Conservation (phyloP, 1,284 basidiomycete species). For the Puccinia triticina region DNA sequence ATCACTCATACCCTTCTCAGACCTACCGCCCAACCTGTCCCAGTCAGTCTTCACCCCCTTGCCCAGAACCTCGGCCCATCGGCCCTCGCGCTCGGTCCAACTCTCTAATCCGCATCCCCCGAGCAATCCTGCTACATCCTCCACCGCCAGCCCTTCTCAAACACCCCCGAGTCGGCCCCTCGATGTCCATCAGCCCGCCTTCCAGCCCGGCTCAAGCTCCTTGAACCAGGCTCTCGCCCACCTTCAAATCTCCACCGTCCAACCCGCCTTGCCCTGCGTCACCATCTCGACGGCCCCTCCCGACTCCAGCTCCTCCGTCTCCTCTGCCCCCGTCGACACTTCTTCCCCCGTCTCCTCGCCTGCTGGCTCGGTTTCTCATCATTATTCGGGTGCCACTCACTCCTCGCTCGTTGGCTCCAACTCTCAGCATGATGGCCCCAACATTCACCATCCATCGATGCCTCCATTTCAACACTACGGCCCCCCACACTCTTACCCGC, state of each 20-base stretch:
- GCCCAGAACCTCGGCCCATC: not conserved
- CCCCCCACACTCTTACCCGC: conserved; percentile 2
- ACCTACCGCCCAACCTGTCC: not conserved
- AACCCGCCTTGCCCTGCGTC: not conserved
- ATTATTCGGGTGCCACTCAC: not conserved
- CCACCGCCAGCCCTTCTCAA: not conserved
- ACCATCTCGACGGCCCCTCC: not conserved
- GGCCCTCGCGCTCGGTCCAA: conserved; percentile 2
- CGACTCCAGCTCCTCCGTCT: not conserved
- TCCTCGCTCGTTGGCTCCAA: conserved; percentile 5
- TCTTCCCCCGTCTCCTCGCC: not conserved
- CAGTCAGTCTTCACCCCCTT: conserved; percentile 8
- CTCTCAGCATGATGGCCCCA: not conserved
- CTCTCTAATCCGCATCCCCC: not conserved
- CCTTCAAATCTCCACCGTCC: not conserved
- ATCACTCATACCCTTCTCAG: conserved; percentile 13
- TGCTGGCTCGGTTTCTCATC: not conserved
- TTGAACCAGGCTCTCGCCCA: not conserved
- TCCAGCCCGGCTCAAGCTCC: not conserved
- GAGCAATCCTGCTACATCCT: not conserved
- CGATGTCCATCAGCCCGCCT: conserved; percentile 21
- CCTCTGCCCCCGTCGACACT: not conserved
- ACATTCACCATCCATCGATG: not conserved
- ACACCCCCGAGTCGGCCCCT: not conserved
- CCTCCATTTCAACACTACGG: not conserved